Evolutionary conservation across 108 stramenopile genomes (phyloP), one percentile per base, ranked within the genome.

Genomic region (Cyclotella baltica): DNA sequence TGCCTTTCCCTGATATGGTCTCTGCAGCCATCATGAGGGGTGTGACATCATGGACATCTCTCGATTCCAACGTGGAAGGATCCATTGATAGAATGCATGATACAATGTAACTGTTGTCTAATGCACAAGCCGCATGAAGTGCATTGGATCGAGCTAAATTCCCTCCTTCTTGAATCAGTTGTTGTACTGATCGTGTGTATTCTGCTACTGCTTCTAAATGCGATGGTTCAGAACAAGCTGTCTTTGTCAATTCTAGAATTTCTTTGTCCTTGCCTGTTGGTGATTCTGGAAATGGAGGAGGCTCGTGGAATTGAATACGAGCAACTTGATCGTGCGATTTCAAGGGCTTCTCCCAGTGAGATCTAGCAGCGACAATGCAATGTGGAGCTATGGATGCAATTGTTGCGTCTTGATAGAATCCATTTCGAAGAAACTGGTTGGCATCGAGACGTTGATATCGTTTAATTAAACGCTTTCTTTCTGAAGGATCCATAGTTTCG

Each of bases 11-110:
- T 22, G 69, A 9, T 4, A 48, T 48, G 4, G 31, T 10, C 11
- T 13, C 69, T 34, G 69, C 69, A 18, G 69, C 69, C n/a, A 70
- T 37, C 53, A 70, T 70, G 19, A 70, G 40, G 5, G 69, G 69
- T 36, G 53, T 70, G 40, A 28, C 30, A 19, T 57, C 27, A n/a
- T 55, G 3, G 28, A 57, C 18, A 56, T 70, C 69, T n/a, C 51
- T 56, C 16, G 53, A 16, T 31, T 70, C 52, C 8, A 70, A 2
- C 5, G 38, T 22, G 6, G 53, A 70, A 6, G 52, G 69, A 37
- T 70, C 69, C 51, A 70, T 56, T 36, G 53, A 16, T 22, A 70
- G 51, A 19, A 70, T 53, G 69, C 53, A 53, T 8, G 16, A 15
- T 3, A 70, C 69, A 31, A 57, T 57, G 18, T n/a, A 25, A 36